Percentiles rank a stretch among this genome's conserved stretches.
Evolutionary conservation across 768 basidiomycete genomes (phyloP).

Genomic region (Imleria badia): DNA sequence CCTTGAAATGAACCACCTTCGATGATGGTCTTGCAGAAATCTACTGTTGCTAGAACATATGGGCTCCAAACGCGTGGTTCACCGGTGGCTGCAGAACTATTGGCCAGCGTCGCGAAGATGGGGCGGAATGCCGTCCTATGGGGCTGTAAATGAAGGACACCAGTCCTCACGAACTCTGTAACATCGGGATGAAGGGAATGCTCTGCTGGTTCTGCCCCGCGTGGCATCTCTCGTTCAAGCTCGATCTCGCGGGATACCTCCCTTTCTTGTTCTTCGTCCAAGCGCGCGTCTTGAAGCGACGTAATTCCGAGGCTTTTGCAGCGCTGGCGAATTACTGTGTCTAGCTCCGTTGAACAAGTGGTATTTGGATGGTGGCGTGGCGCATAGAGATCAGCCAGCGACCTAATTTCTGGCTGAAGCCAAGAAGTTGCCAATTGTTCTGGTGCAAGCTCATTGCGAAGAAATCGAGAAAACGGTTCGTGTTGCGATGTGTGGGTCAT

Average conservation of each 20-base stretch:
- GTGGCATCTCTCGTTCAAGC: background rate
- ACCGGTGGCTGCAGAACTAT: background rate
- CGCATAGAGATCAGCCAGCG: background rate
- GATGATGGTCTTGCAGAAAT: background rate
- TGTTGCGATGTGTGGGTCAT: background rate
- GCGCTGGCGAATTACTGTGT: background rate
- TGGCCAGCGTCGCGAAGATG: background rate
- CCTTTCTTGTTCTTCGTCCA: background rate
- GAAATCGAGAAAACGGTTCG: background rate
- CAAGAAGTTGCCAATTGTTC: background rate
- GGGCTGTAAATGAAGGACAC: background rate
- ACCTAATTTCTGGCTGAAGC: background rate
- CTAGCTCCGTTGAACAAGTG: background rate
- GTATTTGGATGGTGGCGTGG: background rate
- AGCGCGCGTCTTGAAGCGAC: background rate
- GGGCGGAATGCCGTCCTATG: background rate
- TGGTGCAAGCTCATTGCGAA: background rate
- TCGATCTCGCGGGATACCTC: background rate
- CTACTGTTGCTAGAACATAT: background rate
- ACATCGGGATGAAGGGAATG: background rate
- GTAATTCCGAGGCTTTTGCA: background rate
- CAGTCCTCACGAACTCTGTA: background rate
- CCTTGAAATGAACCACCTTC: background rate
- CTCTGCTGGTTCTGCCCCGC: background rate
- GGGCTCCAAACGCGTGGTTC: background rate